phyloP scores from a whole-genome alignment of 768 basidiomycete genomes.

The Coprinopsis cinerea region DNA sequence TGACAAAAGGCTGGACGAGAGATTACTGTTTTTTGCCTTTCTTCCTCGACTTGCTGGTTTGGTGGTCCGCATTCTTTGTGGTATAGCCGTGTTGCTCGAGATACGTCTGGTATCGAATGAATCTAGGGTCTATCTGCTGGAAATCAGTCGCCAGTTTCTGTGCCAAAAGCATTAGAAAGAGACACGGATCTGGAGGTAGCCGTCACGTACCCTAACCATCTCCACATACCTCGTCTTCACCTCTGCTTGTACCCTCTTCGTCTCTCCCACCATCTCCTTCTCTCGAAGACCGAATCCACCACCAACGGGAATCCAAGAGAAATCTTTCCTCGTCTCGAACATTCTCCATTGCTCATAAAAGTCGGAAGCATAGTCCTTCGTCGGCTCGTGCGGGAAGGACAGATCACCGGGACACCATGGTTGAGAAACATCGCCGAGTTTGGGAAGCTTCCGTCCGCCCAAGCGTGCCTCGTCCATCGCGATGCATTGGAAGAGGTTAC shows the following conservation, averaged over 20 bases:
- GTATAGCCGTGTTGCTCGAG: neutral
- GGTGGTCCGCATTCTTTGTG: too few species aligned
- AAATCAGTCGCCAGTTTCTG: neutral
- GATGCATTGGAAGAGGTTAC: constrained; percentile 20
- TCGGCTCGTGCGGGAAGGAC: neutral
- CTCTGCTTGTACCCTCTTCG: neutral
- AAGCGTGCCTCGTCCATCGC: constrained; percentile 19
- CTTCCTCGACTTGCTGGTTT: too few species aligned
- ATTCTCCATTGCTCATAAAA: constrained; percentile 21
- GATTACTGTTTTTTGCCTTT: too few species aligned
- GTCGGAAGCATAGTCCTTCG: constrained; percentile 10
- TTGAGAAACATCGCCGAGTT: constrained; percentile 15
- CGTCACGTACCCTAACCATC: neutral
- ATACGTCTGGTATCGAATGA: neutral
- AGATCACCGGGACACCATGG: constrained; percentile 18
- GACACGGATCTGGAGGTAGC: neutral
- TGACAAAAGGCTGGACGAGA: too few species aligned
- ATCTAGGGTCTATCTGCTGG: neutral
- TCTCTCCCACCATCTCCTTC: neutral
- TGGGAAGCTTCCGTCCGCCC: constrained; percentile 12
- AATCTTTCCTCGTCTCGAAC: constrained; percentile 20
- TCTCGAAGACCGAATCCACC: neutral
- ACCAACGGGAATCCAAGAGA: constrained; percentile 18
- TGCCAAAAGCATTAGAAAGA: neutral
- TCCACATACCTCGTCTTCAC: neutral